Conservation (phyloP, 768 basidiomycete species). For the Holtermannia corniformis region DNA sequence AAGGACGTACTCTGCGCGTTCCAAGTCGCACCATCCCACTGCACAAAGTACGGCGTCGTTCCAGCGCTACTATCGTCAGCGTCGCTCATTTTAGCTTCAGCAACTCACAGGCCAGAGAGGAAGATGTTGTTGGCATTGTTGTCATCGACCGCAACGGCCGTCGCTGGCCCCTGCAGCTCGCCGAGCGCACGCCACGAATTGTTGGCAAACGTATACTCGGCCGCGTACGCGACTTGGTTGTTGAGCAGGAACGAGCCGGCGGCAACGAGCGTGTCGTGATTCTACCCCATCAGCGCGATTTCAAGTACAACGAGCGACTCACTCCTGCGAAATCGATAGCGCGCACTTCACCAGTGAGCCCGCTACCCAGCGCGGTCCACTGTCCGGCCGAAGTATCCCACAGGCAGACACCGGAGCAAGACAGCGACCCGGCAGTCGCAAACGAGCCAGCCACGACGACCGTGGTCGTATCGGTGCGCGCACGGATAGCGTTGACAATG, state of each 20-base stretch:
- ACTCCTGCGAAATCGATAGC: slow-evolving; percentile 75
- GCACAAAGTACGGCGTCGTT: slow-evolving; percentile 60
- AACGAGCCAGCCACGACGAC: slow-evolving; percentile 87
- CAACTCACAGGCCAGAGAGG: slow-evolving; percentile 71
- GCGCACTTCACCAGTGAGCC: slow-evolving; percentile 69
- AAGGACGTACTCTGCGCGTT: slow-evolving; percentile 50
- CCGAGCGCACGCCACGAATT: slow-evolving; percentile 55
- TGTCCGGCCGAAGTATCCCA: slow-evolving; percentile 59
- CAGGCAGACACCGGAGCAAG: slow-evolving; percentile 68
- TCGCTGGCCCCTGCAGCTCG: slow-evolving; percentile 72
- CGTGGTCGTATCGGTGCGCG: slow-evolving; percentile 53
- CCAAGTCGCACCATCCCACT: slow-evolving; percentile 81
- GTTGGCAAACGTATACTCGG: slow-evolving; percentile 61
- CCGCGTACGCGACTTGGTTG: slow-evolving; percentile 61
- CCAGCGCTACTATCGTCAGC: slow-evolving; percentile 48
- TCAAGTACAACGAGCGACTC: slow-evolving; percentile 40
- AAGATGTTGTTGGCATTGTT: slow-evolving; percentile 75
- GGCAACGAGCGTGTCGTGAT: slow-evolving; percentile 63
- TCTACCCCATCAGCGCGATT: slow-evolving; percentile 45
- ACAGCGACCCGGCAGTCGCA: slow-evolving; percentile 60
- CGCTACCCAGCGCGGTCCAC: slow-evolving; percentile 71
- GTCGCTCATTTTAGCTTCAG: background rate
- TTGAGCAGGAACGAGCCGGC: slow-evolving; percentile 67
- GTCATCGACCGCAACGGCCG: slow-evolving; percentile 75
- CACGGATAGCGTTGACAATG: slow-evolving; percentile 62